A percentile compares a stretch with the other conserved stretches of the same genome.
These are phyloP conservation scores for Nymphaea colorata DNA, from an alignment of 164 flowering plant species.

Conservation along the genomic window DNA sequence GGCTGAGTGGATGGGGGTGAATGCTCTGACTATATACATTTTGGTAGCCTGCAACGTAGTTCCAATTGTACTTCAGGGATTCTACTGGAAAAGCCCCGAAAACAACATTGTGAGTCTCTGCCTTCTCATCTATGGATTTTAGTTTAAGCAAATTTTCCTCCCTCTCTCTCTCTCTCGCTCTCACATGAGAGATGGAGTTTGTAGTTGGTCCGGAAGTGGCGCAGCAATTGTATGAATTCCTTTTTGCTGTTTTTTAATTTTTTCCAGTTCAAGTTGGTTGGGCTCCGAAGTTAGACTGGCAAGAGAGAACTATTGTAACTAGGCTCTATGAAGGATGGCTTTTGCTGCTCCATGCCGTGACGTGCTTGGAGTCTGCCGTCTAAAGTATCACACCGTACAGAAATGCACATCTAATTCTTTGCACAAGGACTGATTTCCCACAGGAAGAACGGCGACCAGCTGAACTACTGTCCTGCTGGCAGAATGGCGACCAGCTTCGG, in stretches of 20 bases:
- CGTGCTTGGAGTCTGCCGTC: not conserved
- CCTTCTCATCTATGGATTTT: too few species aligned
- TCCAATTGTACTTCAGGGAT: constrained; percentile 48
- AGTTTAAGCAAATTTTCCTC: not conserved
- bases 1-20: constrained; percentile 71
- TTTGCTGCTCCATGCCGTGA: not conserved
- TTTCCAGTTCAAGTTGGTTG: not conserved
- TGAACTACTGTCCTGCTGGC: not conserved
- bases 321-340: not conserved
- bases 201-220: not conserved
- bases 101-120: constrained; percentile 44
- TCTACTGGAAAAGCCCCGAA: constrained; percentile 56
- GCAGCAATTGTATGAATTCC: not conserved
- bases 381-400: not conserved
- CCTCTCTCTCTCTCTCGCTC: constrained; percentile 1
- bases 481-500: too few species aligned
- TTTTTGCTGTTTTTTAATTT: not conserved
- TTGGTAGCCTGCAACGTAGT: constrained; percentile 56
- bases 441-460: not conserved
- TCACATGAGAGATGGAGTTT: not conserved
- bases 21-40: constrained; percentile 50
- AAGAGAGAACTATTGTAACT: not conserved
- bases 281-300: not conserved
- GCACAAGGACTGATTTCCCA: not conserved
- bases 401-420: not conserved